Conservation (phyloP, 371 early-diverging fungal genomes). For the Dichotomocladium elegans region DNA sequence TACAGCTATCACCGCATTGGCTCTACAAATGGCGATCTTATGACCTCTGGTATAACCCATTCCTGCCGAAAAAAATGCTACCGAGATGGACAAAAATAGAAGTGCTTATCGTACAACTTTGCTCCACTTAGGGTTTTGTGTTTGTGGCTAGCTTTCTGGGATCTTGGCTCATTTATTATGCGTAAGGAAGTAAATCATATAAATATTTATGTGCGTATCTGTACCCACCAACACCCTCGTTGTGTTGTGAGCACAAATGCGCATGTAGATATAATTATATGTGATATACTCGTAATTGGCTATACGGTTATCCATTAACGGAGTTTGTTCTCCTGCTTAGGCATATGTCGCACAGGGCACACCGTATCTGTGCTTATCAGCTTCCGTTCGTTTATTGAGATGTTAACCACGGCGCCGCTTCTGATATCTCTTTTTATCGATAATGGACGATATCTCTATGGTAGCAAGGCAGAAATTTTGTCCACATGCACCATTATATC, state of each 20-base stretch:
- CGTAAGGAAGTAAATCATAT: slow-evolving; percentile 13
- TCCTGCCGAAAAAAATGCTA: not conserved
- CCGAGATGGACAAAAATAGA: too few relatives aligned
- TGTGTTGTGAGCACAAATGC: too few relatives aligned
- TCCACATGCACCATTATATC: too few relatives aligned
- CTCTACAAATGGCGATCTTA: slow-evolving; percentile 57
- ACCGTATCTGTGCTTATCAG: slow-evolving; percentile 38
- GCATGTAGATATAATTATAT: too few relatives aligned
- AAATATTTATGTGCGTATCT: too few relatives aligned
- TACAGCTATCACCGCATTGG: slow-evolving; percentile 49
- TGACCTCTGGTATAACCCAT: slow-evolving; percentile 40
- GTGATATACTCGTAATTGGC: too few relatives aligned
- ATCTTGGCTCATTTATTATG: slow-evolving; percentile 38
- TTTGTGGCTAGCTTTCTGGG: slow-evolving; percentile 41
- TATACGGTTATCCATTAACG: too few relatives aligned
- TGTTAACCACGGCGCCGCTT: slow-evolving; percentile 51
- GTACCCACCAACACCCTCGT: too few relatives aligned
- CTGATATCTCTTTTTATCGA: slow-evolving; percentile 45
- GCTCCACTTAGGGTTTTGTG: slow-evolving; percentile 32
- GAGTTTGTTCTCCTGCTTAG: too few relatives aligned
- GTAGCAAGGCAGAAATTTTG: slow-evolving; percentile 11
- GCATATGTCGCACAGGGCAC: slow-evolving; percentile 25
- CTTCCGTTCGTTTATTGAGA: slow-evolving; percentile 48
- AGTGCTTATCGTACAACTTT: slow-evolving; percentile 9
- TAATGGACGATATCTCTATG: slow-evolving; percentile 52